Evolutionary conservation across 345 rosid genomes (phyloP).

Genomic region (Acer yangbiense): DNA sequence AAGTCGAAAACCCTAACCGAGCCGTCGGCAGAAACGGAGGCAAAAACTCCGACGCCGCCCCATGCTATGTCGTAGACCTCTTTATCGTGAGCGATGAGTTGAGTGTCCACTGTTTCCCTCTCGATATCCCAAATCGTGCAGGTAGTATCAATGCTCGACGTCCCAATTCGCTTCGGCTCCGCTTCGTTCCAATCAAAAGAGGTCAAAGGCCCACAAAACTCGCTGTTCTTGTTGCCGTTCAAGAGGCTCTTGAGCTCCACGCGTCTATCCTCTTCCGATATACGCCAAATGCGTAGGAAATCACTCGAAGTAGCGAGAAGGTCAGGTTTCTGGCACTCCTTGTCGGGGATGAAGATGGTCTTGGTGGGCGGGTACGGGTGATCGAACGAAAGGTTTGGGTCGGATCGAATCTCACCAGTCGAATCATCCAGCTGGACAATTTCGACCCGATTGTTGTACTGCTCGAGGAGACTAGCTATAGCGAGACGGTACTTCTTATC

Average conservation of each 20-base stretch:
- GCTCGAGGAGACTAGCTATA: constrained; percentile 88
- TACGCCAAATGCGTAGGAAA: constrained; percentile 86
- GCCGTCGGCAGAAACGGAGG: constrained; percentile 92
- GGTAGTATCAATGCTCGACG: constrained; percentile 90
- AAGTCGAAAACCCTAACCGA: constrained; percentile 88
- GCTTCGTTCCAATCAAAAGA: constrained; percentile 98
- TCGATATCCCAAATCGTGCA: constrained; percentile 98
- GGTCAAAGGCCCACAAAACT: constrained; percentile 87
- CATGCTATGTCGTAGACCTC: constrained; percentile 98
- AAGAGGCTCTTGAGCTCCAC: constrained; percentile 76
- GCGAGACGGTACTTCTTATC: constrained; percentile 97
- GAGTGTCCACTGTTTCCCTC: constrained; percentile 86
- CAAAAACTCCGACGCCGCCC: constrained; percentile 96
- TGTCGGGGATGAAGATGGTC: constrained; percentile 88
- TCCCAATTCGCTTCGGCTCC: constrained; percentile 87
- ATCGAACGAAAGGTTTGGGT: constrained; percentile 83
- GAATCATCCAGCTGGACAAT: constrained; percentile 95
- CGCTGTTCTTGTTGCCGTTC: constrained; percentile 87
- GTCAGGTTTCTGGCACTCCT: constrained; percentile 85
- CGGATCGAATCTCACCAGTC: constrained; percentile 92
- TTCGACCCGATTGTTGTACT: constrained; percentile 75
- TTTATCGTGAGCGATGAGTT: constrained; percentile 94
- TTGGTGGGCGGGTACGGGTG: constrained; percentile 94
- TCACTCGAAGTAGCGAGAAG: constrained; percentile 94
- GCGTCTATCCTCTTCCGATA: constrained; percentile 63